These are phyloP conservation scores for Anthostomella pinea DNA, from an alignment of 2,329 filamentous ascomycete genomes.

Conservation along the genomic window DNA sequence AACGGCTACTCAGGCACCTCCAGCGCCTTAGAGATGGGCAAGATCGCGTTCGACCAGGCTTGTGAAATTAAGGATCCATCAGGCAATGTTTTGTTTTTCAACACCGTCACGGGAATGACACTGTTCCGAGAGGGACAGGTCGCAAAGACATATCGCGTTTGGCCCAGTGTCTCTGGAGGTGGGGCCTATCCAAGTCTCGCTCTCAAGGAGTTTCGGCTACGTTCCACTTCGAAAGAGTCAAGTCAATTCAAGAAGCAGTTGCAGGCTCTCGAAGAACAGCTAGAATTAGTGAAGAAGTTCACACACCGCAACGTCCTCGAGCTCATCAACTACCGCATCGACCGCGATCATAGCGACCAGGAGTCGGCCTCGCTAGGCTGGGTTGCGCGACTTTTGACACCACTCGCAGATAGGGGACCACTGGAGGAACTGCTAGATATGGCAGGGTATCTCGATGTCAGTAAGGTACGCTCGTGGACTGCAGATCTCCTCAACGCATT, in stretches of 20 bases:
- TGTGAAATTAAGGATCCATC: slow-evolving; percentile 61
- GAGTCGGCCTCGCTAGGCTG: slow-evolving; percentile 48
- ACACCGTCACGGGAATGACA: slow-evolving; percentile 66
- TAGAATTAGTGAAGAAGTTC: slow-evolving; percentile 73
- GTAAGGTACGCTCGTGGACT: slow-evolving; percentile 84
- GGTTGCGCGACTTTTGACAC: slow-evolving; percentile 72
- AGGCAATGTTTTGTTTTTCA: slow-evolving; percentile 65
- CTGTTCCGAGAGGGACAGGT: slow-evolving; percentile 63
- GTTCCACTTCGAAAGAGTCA: slow-evolving; percentile 54
- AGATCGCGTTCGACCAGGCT: slow-evolving; percentile 63
- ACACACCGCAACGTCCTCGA: slow-evolving; percentile 75
- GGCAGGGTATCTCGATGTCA: slow-evolving; percentile 68
- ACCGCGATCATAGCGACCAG: slow-evolving; percentile 44
- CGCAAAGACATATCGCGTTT: slow-evolving; percentile 69
- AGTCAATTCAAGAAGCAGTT: slow-evolving; percentile 72
- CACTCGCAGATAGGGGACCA: slow-evolving; percentile 78
- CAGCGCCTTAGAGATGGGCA: slow-evolving; percentile 31
- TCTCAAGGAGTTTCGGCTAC: slow-evolving; percentile 67
- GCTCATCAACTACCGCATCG: slow-evolving; percentile 80
- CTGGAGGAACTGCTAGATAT: slow-evolving; percentile 79
- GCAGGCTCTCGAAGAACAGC: slow-evolving; percentile 69
- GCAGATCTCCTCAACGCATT: slow-evolving; percentile 86
- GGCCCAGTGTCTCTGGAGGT: slow-evolving; percentile 58
- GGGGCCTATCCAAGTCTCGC: slow-evolving; percentile 62
- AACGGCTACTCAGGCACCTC: slow-evolving; percentile 35